Conservation (phyloP, 768 basidiomycete genomes). For the Strobilomyces echinocephalus region DNA sequence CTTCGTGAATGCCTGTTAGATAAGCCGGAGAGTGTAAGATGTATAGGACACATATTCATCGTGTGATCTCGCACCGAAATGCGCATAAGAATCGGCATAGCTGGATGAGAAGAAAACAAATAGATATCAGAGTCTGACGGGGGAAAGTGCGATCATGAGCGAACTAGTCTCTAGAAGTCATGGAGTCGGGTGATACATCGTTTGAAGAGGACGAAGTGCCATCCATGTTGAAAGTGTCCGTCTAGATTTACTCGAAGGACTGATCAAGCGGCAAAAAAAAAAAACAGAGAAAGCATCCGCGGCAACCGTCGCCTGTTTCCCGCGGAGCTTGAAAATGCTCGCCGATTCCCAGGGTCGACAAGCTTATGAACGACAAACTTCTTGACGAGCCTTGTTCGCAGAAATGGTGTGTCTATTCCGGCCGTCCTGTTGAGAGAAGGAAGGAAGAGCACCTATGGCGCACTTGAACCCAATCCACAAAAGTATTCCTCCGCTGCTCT, state of each 20-base stretch:
- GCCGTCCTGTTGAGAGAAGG: too few species aligned
- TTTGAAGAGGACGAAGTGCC: slow-evolving; percentile 25
- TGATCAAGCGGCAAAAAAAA: neutral
- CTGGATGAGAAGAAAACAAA: slow-evolving; percentile 43
- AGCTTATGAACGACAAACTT: too few species aligned
- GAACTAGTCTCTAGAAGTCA: slow-evolving; percentile 91
- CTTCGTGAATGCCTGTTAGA: slow-evolving; percentile 86
- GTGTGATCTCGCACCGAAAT: slow-evolving; percentile 62
- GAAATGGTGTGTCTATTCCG: too few species aligned
- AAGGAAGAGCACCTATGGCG: too few species aligned
- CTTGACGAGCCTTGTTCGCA: too few species aligned
- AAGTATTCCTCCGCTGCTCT: neutral
- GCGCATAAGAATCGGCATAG: slow-evolving; percentile 95
- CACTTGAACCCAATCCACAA: slow-evolving; percentile 4
- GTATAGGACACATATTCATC: neutral
- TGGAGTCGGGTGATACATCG: slow-evolving; percentile 35
- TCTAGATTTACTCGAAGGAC: neutral
- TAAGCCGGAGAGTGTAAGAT: slow-evolving; percentile 5
- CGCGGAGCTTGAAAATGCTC: neutral
- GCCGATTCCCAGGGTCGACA: too few species aligned
- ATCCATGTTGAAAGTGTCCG: slow-evolving; percentile 21
- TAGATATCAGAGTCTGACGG: slow-evolving; percentile 34
- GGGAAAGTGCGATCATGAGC: slow-evolving; percentile 34
- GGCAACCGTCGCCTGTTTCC: neutral
- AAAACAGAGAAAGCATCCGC: neutral